These are phyloP conservation scores for Saksenaea oblongispora DNA, from an alignment of 371 early-diverging fungal species.

Conservation along the genomic window DNA sequence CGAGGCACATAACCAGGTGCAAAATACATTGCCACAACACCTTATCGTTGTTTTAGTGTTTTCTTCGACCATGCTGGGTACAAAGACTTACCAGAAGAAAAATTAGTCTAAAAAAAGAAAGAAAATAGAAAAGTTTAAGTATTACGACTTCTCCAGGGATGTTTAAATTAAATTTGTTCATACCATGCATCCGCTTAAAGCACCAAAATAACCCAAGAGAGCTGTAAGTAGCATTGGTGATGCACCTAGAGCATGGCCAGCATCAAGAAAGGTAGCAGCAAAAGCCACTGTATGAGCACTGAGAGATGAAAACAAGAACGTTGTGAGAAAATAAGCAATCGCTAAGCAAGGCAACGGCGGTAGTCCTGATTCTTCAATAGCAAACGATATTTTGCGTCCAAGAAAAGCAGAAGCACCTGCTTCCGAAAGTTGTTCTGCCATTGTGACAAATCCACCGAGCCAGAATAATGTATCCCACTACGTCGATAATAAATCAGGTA, in stretches of 20 bases:
- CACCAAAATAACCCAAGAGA: conserved; percentile 60
- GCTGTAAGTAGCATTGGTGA: conserved; percentile 55
- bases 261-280: conserved; percentile 68
- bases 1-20: conserved; percentile 55
- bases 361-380: conserved; percentile 19
- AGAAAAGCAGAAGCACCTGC: conserved; percentile 64
- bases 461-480: conserved; percentile 80
- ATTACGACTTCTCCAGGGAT: background rate
- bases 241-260: conserved; percentile 57
- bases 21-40: conserved; percentile 50
- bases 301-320: conserved; percentile 67
- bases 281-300: conserved; percentile 67
- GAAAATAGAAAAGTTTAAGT: background rate
- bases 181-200: conserved; percentile 10
- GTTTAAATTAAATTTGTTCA: background rate
- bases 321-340: conserved; percentile 61
- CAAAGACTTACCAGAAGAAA: conserved; percentile 10
- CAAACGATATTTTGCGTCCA: conserved; percentile 50
- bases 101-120: conserved; percentile 1
- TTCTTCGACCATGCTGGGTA: background rate
- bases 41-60: background rate
- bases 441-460: conserved; percentile 71
- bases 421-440: conserved; percentile 66
- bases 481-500: background rate
- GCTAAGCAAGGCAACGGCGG: conserved; percentile 42